A percentile compares a stretch with the other conserved stretches of the same genome.
These are phyloP conservation scores for Candida anutae DNA, from an alignment of 1,139 yeast genomes.

Conservation along the genomic window DNA sequence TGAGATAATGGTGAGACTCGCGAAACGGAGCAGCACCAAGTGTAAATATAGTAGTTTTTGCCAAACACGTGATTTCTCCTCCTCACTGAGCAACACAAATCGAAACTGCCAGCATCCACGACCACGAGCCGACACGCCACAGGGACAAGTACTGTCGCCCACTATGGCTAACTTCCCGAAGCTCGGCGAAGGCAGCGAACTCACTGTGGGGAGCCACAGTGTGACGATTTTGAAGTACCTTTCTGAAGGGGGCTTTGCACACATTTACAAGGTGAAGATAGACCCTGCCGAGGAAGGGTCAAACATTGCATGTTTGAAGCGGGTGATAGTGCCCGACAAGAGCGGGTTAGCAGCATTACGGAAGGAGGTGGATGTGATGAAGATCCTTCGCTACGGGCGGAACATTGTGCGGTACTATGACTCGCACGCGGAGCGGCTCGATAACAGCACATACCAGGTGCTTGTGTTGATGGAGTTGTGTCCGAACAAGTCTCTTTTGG, in stretches of 20 bases:
- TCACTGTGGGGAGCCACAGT: conserved; percentile 37
- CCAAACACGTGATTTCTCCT: too few species aligned
- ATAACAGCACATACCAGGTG: conserved; percentile 57
- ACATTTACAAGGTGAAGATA: conserved; percentile 52
- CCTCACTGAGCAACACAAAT: too few species aligned
- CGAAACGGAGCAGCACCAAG: too few species aligned
- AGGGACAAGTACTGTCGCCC: too few species aligned
- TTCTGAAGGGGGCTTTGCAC: conserved; percentile 46
- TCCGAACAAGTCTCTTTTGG: conserved; percentile 62
- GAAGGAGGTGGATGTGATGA: conserved; percentile 80
- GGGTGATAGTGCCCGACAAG: conserved; percentile 70
- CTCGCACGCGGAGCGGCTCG: conserved; percentile 65
- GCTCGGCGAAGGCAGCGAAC: conserved; percentile 33
- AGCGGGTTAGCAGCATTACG: conserved; percentile 55
- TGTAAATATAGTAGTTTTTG: too few species aligned
- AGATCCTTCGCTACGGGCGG: conserved; percentile 46
- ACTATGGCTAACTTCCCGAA: conserved; percentile 20
- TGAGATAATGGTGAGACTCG: too few species aligned
- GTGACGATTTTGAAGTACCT: conserved; percentile 31
- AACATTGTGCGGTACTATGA: conserved; percentile 65
- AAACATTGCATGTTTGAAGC: conserved; percentile 56
- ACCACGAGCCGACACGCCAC: too few species aligned
- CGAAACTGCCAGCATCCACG: too few species aligned
- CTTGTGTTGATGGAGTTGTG: conserved; percentile 73
- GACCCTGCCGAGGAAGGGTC: conserved; percentile 29